Evolutionary conservation across 2,329 filamentous ascomycete species (phyloP).

Genomic region (Penicillium sp.): DNA sequence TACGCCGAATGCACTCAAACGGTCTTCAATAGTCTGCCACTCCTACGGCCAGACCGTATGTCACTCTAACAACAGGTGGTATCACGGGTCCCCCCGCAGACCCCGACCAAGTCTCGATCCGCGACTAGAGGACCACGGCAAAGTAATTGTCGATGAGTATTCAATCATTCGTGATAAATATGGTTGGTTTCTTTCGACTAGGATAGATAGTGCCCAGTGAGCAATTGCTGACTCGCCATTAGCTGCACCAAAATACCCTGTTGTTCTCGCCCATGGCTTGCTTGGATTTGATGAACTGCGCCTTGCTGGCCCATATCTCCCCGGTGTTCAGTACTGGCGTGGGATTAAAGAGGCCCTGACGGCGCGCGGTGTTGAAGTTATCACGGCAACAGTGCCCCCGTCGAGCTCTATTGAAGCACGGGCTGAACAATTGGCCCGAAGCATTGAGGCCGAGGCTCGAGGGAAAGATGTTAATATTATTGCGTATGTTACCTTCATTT

Average conservation of each 20-base stretch:
- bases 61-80: constrained; percentile 4
- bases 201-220: not conserved
- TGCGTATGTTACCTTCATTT: constrained; percentile 46
- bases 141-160: constrained; percentile 59
- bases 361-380: constrained; percentile 58
- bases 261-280: constrained; percentile 64
- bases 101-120: constrained; percentile 40
- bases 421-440: constrained; percentile 51
- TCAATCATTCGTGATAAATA: constrained; percentile 58
- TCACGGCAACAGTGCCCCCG: constrained; percentile 58
- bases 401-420: constrained; percentile 59
- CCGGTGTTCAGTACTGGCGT: constrained; percentile 62
- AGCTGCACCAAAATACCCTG: constrained; percentile 53
- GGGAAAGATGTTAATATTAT: constrained; percentile 63
- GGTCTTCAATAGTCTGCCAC: not conserved
- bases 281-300: constrained; percentile 63
- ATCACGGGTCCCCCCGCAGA: constrained; percentile 16
- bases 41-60: not conserved
- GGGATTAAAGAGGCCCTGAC: constrained; percentile 59
- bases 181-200: constrained; percentile 33
- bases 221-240: not conserved
- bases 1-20: constrained; percentile 1
- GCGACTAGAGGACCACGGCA: constrained; percentile 51
- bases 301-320: constrained; percentile 52
- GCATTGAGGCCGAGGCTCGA: constrained; percentile 51